Evolutionary conservation across 2,329 filamentous ascomycete species (phyloP), one percentile per base, ranked within the genome.

Genomic region (Amesomyces nigricolor): DNA sequence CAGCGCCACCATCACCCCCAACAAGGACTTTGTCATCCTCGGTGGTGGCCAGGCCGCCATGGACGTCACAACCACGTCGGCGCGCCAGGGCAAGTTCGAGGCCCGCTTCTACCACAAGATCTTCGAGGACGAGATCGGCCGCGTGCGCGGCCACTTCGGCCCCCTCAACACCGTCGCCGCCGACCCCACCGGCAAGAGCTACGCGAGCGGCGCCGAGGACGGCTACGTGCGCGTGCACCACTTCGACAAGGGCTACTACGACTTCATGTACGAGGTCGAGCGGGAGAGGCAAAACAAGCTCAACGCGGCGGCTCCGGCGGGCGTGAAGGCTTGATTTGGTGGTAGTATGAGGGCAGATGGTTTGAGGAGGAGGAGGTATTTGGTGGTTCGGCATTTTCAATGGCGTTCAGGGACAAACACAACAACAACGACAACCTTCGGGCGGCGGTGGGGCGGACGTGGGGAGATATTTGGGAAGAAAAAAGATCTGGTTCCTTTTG

Each of bases 61-160:
- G 90, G 92, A 97, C 70, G 94, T 99, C 74, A 99, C 94, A 57
- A 95, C 89, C 53, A 97, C 94, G 50, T 87, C 87, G 35, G 86
- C 91, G 48, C 85, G 94, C 64, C 94, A 99, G 80, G 94, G 94
- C 76, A 97, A 97, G 78, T 99, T 99, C 79, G 94, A 99, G 76
- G 94, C 94, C 44, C 86, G 94, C 63, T 99, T 99, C 82, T 99
- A 96, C 81, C 94, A 99, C 86, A 97, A 95, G 82, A 87, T 99
- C 72, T 97, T 99, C 72, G 91, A 96, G 75, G 92, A 99, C 74
- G 94, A 99, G 79, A 92, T 97, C 68, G 94, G 94, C 65, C 87
- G 94, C 79, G 94, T 99, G 62, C 84, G 91, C 70, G 94, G 94
- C 61, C 94, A 99, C 75, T 99, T 99, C 75, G 94, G 94, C 45